Percentiles rank a stretch among this genome's conserved stretches.
Evolutionary conservation across 192 early-diverging fungal genomes (phyloP).

Genomic region (Neocallimastix lanati): DNA sequence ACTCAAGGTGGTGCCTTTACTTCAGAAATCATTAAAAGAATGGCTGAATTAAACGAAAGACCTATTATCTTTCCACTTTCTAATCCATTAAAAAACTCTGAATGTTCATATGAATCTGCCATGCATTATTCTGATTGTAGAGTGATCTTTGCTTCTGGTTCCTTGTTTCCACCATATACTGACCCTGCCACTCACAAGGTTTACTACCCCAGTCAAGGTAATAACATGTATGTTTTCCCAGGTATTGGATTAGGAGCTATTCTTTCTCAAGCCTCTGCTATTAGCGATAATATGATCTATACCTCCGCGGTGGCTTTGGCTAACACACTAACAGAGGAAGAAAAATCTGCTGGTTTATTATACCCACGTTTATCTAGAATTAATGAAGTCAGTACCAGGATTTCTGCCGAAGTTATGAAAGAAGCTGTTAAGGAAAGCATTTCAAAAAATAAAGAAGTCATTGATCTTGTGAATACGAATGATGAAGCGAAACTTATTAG

Average conservation of each 20-base stretch:
- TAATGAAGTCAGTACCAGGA: conserved; percentile 58
- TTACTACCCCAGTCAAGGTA: conserved; percentile 10
- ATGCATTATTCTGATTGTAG: conserved; percentile 66
- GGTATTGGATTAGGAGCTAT: conserved; percentile 77
- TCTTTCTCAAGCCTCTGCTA: conserved; percentile 41
- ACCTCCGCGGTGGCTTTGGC: conserved; percentile 60
- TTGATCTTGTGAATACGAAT: not conserved
- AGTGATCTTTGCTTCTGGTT: conserved; percentile 90
- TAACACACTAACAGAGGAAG: conserved; percentile 45
- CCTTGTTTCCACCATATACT: conserved; percentile 67
- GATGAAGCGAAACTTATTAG: not conserved
- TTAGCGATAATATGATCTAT: conserved; percentile 72
- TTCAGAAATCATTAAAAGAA: conserved; percentile 42
- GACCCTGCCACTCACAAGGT: conserved; percentile 36
- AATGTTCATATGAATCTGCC: conserved; percentile 87
- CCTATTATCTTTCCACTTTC: conserved; percentile 31
- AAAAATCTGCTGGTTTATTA: conserved; percentile 47
- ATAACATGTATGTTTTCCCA: conserved; percentile 27
- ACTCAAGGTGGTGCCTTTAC: conserved; percentile 63
- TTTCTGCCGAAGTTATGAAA: conserved; percentile 61
- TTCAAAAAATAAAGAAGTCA: not conserved
- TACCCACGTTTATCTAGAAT: conserved; percentile 77
- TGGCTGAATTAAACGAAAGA: conserved; percentile 52
- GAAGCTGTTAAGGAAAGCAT: conserved; percentile 15
- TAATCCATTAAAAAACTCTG: conserved; percentile 77